Evolutionary conservation across 768 basidiomycete genomes (phyloP).

Genomic region (Neoboletus magnificus): DNA sequence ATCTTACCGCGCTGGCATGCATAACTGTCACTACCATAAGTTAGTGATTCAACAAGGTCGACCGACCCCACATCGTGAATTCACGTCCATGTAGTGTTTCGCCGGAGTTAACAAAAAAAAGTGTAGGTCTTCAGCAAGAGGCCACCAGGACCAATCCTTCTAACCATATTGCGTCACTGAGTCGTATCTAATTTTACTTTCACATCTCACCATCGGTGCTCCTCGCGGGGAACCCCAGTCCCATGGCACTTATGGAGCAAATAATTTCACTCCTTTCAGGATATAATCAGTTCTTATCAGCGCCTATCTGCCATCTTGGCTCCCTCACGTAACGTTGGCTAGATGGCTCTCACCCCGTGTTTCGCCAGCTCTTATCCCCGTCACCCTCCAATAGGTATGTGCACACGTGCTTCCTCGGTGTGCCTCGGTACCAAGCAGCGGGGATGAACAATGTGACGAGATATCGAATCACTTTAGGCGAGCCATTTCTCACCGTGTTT

Average conservation of each 20-base stretch:
- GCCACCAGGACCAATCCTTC: background rate
- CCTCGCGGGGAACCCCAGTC: background rate
- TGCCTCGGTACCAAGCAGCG: constrained; percentile 16
- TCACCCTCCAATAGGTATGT: constrained; percentile 16
- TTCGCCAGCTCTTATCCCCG: constrained; percentile 8
- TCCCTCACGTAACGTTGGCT: constrained; percentile 19
- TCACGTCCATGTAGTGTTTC: background rate
- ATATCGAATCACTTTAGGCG: constrained; percentile 13
- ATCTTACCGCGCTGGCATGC: background rate
- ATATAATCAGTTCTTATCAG: constrained; percentile 8
- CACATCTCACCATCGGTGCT: background rate
- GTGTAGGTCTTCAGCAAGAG: background rate
- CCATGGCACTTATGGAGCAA: background rate
- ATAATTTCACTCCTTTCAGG: background rate
- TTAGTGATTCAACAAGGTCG: background rate
- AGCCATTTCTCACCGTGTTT: constrained; percentile 14
- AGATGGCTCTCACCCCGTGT: constrained; percentile 18
- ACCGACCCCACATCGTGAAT: background rate
- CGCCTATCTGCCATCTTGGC: constrained; percentile 12
- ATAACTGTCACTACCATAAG: background rate
- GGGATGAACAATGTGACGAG: constrained; percentile 14
- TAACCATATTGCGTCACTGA: background rate
- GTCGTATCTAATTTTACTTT: background rate
- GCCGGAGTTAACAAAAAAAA: constrained; percentile 2
- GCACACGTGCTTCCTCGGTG: constrained; percentile 12